A percentile compares a stretch with the other conserved stretches of the same genome.
Evolutionary conservation across 2,329 filamentous ascomycete species (phyloP).

Genomic region (Fusarium acutatum): DNA sequence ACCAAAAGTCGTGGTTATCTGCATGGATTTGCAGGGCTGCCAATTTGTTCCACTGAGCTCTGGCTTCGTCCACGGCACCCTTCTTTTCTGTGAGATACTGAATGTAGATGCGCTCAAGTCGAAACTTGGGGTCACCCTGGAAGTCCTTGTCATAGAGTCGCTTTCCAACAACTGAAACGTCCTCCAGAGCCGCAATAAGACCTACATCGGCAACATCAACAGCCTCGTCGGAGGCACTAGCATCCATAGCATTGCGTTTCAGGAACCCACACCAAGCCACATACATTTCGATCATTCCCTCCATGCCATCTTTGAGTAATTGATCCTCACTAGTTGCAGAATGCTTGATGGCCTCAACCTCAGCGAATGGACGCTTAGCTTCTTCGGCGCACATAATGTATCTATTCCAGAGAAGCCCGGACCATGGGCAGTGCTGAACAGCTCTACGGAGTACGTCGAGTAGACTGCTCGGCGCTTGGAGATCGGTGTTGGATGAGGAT

Average conservation of each 20-base stretch:
- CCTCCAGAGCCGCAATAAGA: slow-evolving; percentile 84
- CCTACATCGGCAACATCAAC: slow-evolving; percentile 91
- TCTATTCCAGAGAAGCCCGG: slow-evolving; percentile 88
- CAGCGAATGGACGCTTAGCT: slow-evolving; percentile 76
- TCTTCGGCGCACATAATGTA: slow-evolving; percentile 87
- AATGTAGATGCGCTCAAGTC: slow-evolving; percentile 90
- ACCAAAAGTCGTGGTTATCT: slow-evolving; percentile 92
- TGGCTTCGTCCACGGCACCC: slow-evolving; percentile 77
- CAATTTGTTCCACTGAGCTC: slow-evolving; percentile 79
- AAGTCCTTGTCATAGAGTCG: slow-evolving; percentile 77
- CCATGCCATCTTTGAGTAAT: slow-evolving; percentile 85
- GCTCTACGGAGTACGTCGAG: slow-evolving; percentile 81
- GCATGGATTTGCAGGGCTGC: slow-evolving; percentile 69
- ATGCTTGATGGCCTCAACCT: slow-evolving; percentile 91
- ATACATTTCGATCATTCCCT: slow-evolving; percentile 89
- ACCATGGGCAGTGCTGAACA: slow-evolving; percentile 92
- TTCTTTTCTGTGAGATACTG: slow-evolving; percentile 90
- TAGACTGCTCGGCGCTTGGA: slow-evolving; percentile 53
- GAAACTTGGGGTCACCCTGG: slow-evolving; percentile 86
- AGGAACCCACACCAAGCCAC: slow-evolving; percentile 95
- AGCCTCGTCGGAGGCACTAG: slow-evolving; percentile 80
- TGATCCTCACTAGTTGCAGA: slow-evolving; percentile 86
- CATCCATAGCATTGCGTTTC: slow-evolving; percentile 82
- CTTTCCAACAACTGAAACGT: slow-evolving; percentile 81
- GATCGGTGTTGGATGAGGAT: slow-evolving; percentile 54